Percentiles rank a stretch among this genome's conserved stretches.
Evolutionary conservation across 1,139 yeast genomes (phyloP).

Genomic region (Pichia sp.): DNA sequence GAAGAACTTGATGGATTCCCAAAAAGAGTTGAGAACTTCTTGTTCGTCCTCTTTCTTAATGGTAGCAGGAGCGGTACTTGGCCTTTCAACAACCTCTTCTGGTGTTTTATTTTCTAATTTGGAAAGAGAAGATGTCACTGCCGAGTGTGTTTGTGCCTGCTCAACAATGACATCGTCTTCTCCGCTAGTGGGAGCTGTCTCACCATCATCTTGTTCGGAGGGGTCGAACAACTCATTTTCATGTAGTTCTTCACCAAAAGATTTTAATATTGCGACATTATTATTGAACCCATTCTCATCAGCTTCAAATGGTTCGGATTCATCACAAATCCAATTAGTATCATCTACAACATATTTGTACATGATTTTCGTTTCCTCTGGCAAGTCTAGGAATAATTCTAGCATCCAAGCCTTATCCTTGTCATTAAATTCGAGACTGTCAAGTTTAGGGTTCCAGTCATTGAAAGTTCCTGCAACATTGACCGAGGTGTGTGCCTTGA

Average conservation of each 20-base stretch:
- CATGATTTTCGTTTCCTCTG: slow-evolving; percentile 14
- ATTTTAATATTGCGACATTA: slow-evolving; percentile 13
- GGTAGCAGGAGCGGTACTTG: neutral
- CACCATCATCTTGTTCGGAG: neutral
- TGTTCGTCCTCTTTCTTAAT: neutral
- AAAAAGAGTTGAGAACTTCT: slow-evolving; percentile 1
- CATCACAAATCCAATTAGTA: slow-evolving; percentile 20
- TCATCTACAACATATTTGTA: slow-evolving; percentile 23
- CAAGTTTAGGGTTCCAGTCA: slow-evolving; percentile 11
- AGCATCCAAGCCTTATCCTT: slow-evolving; percentile 9
- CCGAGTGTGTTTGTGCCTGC: no score
- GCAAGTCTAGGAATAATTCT: slow-evolving; percentile 3
- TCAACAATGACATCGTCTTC: slow-evolving; percentile 3
- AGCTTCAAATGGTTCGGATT: slow-evolving; percentile 13
- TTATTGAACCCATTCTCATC: slow-evolving; percentile 21
- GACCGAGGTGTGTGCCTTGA: slow-evolving; percentile 2
- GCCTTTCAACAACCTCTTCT: neutral
- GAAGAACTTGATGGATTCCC: slow-evolving; percentile 23
- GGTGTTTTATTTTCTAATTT: neutral
- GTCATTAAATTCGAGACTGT: slow-evolving; percentile 5
- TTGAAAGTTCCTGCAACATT: slow-evolving; percentile 18
- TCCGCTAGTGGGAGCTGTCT: slow-evolving; percentile 7
- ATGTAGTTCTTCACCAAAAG: slow-evolving; percentile 4
- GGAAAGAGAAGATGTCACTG: no score
- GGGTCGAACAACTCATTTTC: slow-evolving; percentile 8